These are phyloP conservation scores for Syzygium aromaticum DNA, from an alignment of 345 rosid genomes.

Conservation along the genomic window DNA sequence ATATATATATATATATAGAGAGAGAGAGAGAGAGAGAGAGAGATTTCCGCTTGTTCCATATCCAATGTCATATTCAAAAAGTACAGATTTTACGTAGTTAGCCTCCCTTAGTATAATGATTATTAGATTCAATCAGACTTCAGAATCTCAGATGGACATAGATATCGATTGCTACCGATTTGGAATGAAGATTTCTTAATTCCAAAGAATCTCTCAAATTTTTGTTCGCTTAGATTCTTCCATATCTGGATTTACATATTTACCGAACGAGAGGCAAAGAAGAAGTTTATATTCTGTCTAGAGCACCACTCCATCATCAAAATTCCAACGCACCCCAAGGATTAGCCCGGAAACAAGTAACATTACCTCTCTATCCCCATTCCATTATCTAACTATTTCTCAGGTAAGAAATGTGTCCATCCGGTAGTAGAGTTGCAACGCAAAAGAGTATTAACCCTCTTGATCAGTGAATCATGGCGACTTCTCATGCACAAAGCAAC, in stretches of 20 bases:
- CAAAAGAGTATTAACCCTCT: not conserved
- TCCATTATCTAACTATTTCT: not conserved
- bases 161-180: not conserved
- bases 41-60: not conserved
- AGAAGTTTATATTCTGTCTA: not conserved
- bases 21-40: not conserved
- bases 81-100: not conserved
- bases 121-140: not conserved
- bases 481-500: not conserved
- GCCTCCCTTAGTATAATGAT: not conserved
- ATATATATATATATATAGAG: not conserved
- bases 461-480: not conserved
- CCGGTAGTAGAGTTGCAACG: not conserved
- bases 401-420: not conserved
- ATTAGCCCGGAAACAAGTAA: not conserved
- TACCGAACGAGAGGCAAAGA: not conserved
- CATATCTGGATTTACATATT: not conserved
- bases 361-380: not conserved
- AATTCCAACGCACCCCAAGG: not conserved
- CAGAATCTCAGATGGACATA: not conserved
- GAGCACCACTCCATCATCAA: not conserved
- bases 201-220: not conserved
- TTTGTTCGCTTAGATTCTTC: not conserved
- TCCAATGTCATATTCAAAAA: not conserved
- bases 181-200: not conserved